Conservation (phyloP, 176 grass and related monocot species). For the Aegilops speltoides region DNA sequence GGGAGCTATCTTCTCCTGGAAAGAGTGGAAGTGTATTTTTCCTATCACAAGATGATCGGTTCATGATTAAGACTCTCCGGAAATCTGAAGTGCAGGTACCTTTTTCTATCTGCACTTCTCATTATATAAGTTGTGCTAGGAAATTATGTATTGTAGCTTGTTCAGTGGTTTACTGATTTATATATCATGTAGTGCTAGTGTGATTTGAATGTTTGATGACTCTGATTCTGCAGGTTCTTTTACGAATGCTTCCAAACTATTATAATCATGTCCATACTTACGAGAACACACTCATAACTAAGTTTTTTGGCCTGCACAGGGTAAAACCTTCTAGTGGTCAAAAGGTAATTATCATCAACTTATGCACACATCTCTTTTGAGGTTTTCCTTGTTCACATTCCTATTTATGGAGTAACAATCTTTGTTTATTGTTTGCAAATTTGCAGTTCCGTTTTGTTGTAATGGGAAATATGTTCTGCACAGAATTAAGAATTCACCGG, state of each 20-base stretch:
- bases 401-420: constrained; percentile 11
- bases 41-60: constrained; percentile 95
- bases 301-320: constrained; percentile 99
- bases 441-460: constrained; percentile 98
- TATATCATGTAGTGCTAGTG: background rate
- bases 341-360: constrained; percentile 64
- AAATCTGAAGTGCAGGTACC: constrained; percentile 99
- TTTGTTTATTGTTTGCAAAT: constrained; percentile 29
- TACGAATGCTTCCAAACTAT: constrained; percentile 97
- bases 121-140: background rate
- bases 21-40: constrained; percentile 99
- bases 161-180: background rate
- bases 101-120: background rate
- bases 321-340: constrained; percentile 96
- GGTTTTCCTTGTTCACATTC: background rate
- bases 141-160: constrained; percentile 4
- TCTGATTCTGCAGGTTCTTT: constrained; percentile 75
- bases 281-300: constrained; percentile 99
- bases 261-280: constrained; percentile 88
- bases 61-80: constrained; percentile 98
- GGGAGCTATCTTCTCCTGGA: constrained; percentile 94
- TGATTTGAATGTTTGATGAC: constrained; percentile 25
- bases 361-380: constrained; percentile 15
- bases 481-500: constrained; percentile 91
- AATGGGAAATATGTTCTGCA: constrained; percentile 99